These are phyloP conservation scores for Immersiella caudata DNA, from an alignment of 495 filamentous ascomycete species.

Conservation along the genomic window DNA sequence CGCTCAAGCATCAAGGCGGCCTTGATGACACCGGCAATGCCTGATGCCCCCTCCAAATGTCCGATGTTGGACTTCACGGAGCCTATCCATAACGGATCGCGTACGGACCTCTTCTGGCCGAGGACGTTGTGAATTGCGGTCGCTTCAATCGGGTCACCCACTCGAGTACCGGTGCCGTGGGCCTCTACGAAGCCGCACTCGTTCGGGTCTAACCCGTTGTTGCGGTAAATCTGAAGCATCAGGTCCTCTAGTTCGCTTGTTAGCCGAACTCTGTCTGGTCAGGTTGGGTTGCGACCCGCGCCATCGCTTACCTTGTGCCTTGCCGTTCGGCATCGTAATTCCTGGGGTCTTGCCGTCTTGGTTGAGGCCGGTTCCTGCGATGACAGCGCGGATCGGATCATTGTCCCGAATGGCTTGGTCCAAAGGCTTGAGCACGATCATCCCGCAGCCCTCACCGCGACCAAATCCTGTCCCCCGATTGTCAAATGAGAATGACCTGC, in stretches of 20 bases:
- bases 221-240: conserved; percentile 49
- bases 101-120: conserved; percentile 32
- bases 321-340: conserved; percentile 60
- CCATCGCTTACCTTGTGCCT: conserved; percentile 54
- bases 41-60: conserved; percentile 59
- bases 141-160: conserved; percentile 53
- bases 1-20: conserved; percentile 58
- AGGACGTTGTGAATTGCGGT: conserved; percentile 44
- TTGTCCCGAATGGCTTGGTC: conserved; percentile 59
- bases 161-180: conserved; percentile 61
- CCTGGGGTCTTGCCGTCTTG: conserved; percentile 62
- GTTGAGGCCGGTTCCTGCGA: conserved; percentile 61
- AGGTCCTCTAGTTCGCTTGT: conserved; percentile 40
- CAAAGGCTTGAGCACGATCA: conserved; percentile 63
- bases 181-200: conserved; percentile 50
- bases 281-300: background rate
- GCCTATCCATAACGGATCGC: conserved; percentile 51
- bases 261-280: conserved; percentile 25
- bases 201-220: conserved; percentile 44
- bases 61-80: conserved; percentile 63
- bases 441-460: conserved; percentile 64
- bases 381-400: conserved; percentile 64
- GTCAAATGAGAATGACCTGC: conserved; percentile 64
- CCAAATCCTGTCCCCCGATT: conserved; percentile 65
- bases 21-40: conserved; percentile 61